Evolutionary conservation across 2,329 filamentous ascomycete genomes (phyloP), one percentile per base, ranked within the genome.

Genomic region (Alternaria panax): DNA sequence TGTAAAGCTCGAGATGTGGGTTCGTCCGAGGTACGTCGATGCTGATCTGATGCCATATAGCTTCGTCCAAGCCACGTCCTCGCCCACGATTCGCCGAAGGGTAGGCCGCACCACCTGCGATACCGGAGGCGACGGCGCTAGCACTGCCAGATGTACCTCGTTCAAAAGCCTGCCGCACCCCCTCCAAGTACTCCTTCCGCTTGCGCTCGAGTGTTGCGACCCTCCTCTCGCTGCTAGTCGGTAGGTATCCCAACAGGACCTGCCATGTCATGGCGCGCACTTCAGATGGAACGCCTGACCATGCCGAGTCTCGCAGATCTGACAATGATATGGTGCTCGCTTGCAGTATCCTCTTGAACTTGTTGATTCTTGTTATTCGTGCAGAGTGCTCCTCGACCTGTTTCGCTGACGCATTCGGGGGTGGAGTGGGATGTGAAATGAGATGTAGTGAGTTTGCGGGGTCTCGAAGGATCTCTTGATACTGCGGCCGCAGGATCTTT

Each of bases 261-360:
- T 98, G 93, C 95, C 95, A 99, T n/a, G 94, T 95, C 90, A 99
- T 97, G 51, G 95, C 92, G 56, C 96, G 92, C 18, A 99, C 93
- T 81, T 99, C 96, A 70, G 92, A 90, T 0, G 95, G 96, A 34
- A 98, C 87, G 12, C 95, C 95, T 52, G 93, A 95, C 95, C 96
- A 99, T 28, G 95, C 93, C 30, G 93, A 84, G 58, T 92, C 85
- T 63, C 95, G 87, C 24, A 99, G 84, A 53, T 98, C 94, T 18
- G 90, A 83, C 2, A 98, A 80, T 2, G 92, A 90, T 69, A 99
- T 95, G 1, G 92, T 93, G 40, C 92, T 97, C 22, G 94, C 88
- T 80, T 99, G 95, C 7, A 99, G 84, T 52, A 99, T 92, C 70
- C 90, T 91, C 79, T 99, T 99, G 82, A 99, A 99, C 76, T 98